phyloP scores from a whole-genome alignment of 192 early-diverging fungal genomes.

The Coemansia nantahalensis region DNA sequence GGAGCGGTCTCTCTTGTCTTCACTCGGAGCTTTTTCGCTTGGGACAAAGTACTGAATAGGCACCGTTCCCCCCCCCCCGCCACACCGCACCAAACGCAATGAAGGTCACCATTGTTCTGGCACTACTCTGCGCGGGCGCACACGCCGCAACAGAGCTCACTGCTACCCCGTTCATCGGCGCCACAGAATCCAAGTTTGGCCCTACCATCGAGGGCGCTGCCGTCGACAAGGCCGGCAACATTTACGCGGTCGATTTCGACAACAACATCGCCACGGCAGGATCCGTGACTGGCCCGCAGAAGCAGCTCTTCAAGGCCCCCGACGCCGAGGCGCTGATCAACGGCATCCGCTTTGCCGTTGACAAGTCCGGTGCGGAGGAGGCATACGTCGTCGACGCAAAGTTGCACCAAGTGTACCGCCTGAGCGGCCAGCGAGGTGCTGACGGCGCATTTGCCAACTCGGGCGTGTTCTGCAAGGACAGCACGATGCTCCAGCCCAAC shows the following conservation, averaged over 20 bases:
- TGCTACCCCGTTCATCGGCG: conserved; percentile 28
- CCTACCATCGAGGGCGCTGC: conserved; percentile 55
- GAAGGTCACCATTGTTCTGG: conserved; percentile 6
- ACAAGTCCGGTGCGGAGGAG: conserved; percentile 20
- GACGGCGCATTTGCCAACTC: conserved; percentile 8
- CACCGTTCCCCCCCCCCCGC: no score
- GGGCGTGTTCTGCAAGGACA: conserved; percentile 27
- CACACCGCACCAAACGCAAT: no score
- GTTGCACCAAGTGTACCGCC: conserved; percentile 42
- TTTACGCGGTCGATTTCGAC: conserved; percentile 53
- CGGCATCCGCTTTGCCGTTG: conserved; percentile 47
- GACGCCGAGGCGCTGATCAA: conserved; percentile 44
- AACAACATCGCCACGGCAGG: conserved; percentile 11
- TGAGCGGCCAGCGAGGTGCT: conserved; percentile 5
- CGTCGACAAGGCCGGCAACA: conserved; percentile 50
- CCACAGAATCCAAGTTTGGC: conserved; percentile 44
- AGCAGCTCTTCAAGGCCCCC: conserved; percentile 22
- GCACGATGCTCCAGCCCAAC: conserved; percentile 50
- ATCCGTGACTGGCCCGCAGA: conserved; percentile 12
- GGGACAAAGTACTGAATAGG: no score
- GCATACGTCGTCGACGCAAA: conserved; percentile 44
- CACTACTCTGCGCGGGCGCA: conserved; percentile 6
- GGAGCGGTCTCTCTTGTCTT: no score
- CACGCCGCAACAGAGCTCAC: conserved; percentile 4
- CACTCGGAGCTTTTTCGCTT: no score